phyloP scores from a whole-genome alignment of 306 rosid genomes.

The Lathyrus sativus region DNA sequence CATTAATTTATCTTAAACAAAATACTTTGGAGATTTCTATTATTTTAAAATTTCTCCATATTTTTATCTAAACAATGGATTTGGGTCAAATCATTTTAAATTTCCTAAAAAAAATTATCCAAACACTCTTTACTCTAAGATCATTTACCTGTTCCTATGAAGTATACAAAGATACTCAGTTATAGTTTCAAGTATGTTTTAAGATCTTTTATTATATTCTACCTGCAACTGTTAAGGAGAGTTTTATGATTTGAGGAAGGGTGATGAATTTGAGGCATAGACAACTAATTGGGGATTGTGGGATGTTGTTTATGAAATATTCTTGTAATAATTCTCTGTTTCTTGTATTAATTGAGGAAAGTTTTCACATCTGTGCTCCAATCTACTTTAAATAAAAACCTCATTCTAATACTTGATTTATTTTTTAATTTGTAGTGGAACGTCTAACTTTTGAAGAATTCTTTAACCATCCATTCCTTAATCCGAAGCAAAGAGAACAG shows the following conservation, averaged over 20 bases:
- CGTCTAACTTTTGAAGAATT: slow-evolving; percentile 92
- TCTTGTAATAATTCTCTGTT: slow-evolving; percentile 4
- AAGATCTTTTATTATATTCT: neutral
- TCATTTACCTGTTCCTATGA: neutral
- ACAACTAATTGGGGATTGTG: slow-evolving; percentile 18
- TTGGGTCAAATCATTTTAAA: too few relatives aligned
- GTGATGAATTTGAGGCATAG: slow-evolving; percentile 12
- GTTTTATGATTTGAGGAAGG: slow-evolving; percentile 22
- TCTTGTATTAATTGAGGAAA: slow-evolving; percentile 22
- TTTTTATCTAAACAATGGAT: too few relatives aligned
- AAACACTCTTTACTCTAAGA: neutral
- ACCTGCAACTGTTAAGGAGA: neutral
- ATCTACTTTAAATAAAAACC: slow-evolving; percentile 17
- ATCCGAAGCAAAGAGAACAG: slow-evolving; percentile 54
- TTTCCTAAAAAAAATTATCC: too few relatives aligned
- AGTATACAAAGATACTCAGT: neutral
- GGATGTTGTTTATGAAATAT: slow-evolving; percentile 23
- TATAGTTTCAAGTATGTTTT: neutral
- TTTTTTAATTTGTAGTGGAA: slow-evolving; percentile 71
- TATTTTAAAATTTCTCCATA: too few relatives aligned
- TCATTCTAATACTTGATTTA: slow-evolving; percentile 30
- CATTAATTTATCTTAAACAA: too few relatives aligned
- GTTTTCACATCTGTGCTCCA: slow-evolving; percentile 17
- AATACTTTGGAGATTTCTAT: too few relatives aligned
- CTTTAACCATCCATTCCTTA: slow-evolving; percentile 80